Evolutionary conservation across 139 green algal species (phyloP).

Genomic region (Deuterostichococcus epilithicus): DNA sequence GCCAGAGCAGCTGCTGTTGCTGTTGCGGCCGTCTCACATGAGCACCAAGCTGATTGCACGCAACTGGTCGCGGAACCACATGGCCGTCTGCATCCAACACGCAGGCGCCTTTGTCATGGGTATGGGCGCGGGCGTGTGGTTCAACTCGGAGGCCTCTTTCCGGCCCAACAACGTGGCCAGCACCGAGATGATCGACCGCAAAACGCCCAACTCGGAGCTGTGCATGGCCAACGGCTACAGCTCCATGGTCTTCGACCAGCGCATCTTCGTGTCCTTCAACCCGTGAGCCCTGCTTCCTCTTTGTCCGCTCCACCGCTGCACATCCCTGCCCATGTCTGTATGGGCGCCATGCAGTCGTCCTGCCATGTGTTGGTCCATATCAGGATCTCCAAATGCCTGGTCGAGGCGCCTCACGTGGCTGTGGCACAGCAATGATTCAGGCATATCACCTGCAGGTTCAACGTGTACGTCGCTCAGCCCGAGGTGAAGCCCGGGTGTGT

Average conservation of each 20-base stretch:
- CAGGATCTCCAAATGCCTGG: too few species aligned
- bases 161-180: slow-evolving; percentile 83
- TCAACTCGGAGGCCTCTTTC: slow-evolving; percentile 71
- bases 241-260: slow-evolving; percentile 98
- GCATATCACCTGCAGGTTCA: slow-evolving; percentile 63
- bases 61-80: too few species aligned
- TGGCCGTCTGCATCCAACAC: neutral
- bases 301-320: too few species aligned
- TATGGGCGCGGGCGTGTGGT: slow-evolving; percentile 76
- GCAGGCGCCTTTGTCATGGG: slow-evolving; percentile 85
- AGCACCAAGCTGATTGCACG: too few species aligned
- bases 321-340: neutral
- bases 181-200: slow-evolving; percentile 92
- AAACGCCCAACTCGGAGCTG: slow-evolving; percentile 88
- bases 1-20: too few species aligned
- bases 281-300: too few species aligned
- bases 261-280: slow-evolving; percentile 98
- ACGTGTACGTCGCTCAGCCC: slow-evolving; percentile 94
- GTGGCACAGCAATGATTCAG: neutral
- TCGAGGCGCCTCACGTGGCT: too few species aligned
- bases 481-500: slow-evolving; percentile 98
- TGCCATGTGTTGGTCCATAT: too few species aligned
- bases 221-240: slow-evolving; percentile 96
- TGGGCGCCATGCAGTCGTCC: too few species aligned
- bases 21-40: too few species aligned